A percentile compares a stretch with the other conserved stretches of the same genome.
These are phyloP conservation scores for Populus ilicifolia DNA, from an alignment of 345 rosid species.

Conservation along the genomic window DNA sequence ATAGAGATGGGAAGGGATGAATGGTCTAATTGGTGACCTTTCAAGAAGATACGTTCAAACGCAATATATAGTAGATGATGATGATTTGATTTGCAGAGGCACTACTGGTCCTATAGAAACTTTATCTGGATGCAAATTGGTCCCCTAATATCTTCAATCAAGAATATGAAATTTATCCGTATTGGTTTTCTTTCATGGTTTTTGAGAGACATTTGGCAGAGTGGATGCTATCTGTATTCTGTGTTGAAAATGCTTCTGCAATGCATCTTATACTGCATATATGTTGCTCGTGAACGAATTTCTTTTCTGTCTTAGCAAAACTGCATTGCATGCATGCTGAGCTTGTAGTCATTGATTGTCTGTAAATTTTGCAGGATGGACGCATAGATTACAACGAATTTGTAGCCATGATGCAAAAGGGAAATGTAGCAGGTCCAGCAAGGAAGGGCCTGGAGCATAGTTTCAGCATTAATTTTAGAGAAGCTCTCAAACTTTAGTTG, in stretches of 20 bases:
- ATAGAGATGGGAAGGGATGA: not conserved
- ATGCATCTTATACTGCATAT: not conserved
- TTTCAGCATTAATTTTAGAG: constrained; percentile 48
- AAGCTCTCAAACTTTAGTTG: constrained; percentile 30
- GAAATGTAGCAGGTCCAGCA: constrained; percentile 23
- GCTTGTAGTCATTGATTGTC: not conserved
- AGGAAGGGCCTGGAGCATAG: constrained; percentile 33
- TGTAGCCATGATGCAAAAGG: constrained; percentile 35
- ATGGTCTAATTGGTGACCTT: not conserved
- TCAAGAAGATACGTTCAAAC: too few species aligned
- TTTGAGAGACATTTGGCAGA: not conserved
- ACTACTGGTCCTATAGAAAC: not conserved
- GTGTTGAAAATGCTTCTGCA: not conserved
- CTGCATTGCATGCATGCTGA: not conserved
- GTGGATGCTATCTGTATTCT: not conserved
- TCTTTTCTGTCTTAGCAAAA: not conserved
- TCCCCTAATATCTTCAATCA: not conserved
- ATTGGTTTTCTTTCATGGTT: not conserved
- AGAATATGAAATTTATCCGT: not conserved
- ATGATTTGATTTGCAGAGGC: not conserved
- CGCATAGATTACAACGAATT: constrained; percentile 36
- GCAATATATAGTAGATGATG: too few species aligned
- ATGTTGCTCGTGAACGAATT: not conserved
- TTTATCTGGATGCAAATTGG: not conserved
- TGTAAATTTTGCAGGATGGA: constrained; percentile 25